Evolutionary conservation across 345 rosid species (phyloP), one percentile per base, ranked within the genome.

Genomic region (Populus simonii): DNA sequence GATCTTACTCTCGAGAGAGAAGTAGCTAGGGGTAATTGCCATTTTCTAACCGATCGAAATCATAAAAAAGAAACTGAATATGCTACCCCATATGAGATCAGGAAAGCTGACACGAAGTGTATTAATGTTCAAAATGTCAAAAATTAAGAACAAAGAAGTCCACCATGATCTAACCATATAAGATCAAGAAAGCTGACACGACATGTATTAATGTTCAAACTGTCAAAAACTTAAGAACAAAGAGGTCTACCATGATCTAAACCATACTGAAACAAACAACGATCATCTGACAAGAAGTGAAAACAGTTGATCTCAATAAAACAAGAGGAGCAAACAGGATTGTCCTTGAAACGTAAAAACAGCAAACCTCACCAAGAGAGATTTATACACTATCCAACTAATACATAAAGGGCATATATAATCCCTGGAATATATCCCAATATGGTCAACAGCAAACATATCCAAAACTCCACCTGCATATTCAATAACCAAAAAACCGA

Each of bases 391-490:
- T 89, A 92, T 83, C 87, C 96, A 53, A 93, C 91, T 66, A 95
- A 82, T 0, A 93, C 97, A 77, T 93, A 94, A 57, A 94, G 74
- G 2, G 97, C 99, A 72, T 94, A 93, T 84, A 94, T 86, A 49
- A 94, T 89, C 74, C 98, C 98, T 7, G 98, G 98, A 35, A 94
- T 86, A 55, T 93, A 92, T 73, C 97, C 95, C 72, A 93, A 45
- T 3, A 90, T 15, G 3, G 98, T 93, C 83, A 94, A 89, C 89
- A 94, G 43, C 84, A 94, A 81, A 80, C 81, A 82, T 83, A 93
- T 93, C 98, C 97, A 94, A 78, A 94, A 94, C 83, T 94, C 98
- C 77, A 90, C 86, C 98, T 92, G 91, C 88, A 86, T 75, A 71
- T 18, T 12, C 25, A 79, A 55, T 7, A 53, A 7, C 59, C 66